Percentiles rank a stretch among this genome's conserved stretches.
These are phyloP conservation scores for Penstemon barbatus DNA, from an alignment of 257 asterid genomes.

Conservation along the genomic window DNA sequence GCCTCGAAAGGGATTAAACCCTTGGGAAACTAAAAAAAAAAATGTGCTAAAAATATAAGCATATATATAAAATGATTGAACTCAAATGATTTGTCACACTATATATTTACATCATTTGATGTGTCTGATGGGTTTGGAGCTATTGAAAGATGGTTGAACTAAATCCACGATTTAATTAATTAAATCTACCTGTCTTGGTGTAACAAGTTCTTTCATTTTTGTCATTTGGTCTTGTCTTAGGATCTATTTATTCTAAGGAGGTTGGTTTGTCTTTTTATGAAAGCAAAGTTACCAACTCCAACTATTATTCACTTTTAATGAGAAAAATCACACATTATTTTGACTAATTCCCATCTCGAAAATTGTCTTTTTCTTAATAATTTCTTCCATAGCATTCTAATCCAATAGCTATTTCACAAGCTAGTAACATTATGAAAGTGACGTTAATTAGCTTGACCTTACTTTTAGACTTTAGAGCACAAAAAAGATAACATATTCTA, in stretches of 20 bases:
- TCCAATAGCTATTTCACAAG: neutral
- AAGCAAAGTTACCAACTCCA: conserved; percentile 54
- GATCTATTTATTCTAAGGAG: conserved; percentile 24
- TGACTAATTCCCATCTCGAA: conserved; percentile 30
- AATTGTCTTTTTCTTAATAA: neutral
- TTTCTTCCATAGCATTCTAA: conserved; percentile 16
- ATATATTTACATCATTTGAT: too few relatives aligned
- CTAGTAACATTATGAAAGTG: neutral
- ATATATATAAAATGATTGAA: too few relatives aligned
- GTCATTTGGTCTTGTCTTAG: conserved; percentile 49
- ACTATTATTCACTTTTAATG: conserved; percentile 44
- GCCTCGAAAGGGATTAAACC: too few relatives aligned
- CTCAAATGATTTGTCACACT: too few relatives aligned
- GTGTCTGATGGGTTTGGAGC: conserved; percentile 7
- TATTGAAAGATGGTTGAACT: conserved; percentile 25
- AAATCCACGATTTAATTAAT: conserved; percentile 29
- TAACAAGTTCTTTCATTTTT: conserved; percentile 28
- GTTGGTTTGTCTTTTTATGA: conserved; percentile 37
- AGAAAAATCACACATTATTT: conserved; percentile 35
- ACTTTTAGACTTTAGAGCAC: too few relatives aligned
- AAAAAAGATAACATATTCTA: too few relatives aligned
- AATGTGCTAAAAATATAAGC: too few relatives aligned
- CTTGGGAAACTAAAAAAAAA: too few relatives aligned
- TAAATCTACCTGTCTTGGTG: conserved; percentile 20
- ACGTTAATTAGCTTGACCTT: too few relatives aligned